Conservation (phyloP, 164 flowering plant genomes). For the Piper betle region DNA sequence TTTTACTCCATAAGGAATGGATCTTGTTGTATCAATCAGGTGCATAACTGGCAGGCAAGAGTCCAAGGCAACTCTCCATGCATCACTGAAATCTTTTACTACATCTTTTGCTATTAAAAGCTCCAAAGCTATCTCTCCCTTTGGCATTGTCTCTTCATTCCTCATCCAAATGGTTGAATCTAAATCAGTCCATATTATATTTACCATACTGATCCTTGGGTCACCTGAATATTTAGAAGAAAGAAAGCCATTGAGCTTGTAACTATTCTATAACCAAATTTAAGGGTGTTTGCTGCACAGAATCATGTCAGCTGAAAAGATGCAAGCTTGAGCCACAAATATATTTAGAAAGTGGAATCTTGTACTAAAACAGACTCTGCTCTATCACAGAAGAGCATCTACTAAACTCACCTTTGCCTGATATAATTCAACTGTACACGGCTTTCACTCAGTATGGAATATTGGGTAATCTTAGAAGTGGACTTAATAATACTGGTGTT, state of each 20-base stretch:
- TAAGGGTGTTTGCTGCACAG: too few species aligned
- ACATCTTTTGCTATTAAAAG: constrained; percentile 51
- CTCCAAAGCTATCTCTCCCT: constrained; percentile 79
- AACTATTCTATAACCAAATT: background rate
- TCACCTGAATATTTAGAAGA: constrained; percentile 40
- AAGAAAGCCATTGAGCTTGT: background rate
- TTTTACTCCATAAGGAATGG: constrained; percentile 75
- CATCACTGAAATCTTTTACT: constrained; percentile 68
- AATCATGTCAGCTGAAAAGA: too few species aligned
- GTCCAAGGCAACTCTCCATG: constrained; percentile 78
- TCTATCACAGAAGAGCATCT: too few species aligned
- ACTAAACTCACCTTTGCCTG: too few species aligned
- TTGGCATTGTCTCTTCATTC: constrained; percentile 21
- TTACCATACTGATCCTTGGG: constrained; percentile 44
- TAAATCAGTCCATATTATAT: constrained; percentile 60
- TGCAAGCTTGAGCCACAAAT: too few species aligned
- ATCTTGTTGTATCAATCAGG: constrained; percentile 62
- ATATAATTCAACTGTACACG: too few species aligned
- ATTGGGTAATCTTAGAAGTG: too few species aligned
- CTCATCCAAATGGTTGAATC: constrained; percentile 55
- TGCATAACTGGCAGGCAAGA: constrained; percentile 89
- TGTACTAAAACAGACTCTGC: too few species aligned
- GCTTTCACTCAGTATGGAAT: too few species aligned
- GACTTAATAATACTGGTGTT: too few species aligned
- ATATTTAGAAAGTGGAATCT: too few species aligned